phyloP scores from a whole-genome alignment of 257 asterid genomes.

The Solanum paucissectum region DNA sequence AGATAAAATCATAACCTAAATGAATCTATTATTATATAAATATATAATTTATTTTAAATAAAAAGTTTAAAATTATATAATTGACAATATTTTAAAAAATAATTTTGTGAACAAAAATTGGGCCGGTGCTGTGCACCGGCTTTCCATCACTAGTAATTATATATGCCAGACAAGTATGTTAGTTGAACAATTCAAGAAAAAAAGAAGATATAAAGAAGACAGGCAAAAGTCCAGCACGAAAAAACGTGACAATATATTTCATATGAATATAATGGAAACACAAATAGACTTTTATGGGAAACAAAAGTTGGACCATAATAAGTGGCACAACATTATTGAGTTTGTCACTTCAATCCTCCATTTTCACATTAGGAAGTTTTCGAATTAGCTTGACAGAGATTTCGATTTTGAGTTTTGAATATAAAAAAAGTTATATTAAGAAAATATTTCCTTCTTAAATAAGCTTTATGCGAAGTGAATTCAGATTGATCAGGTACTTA shows the following conservation, averaged over 20 bases:
- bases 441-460: background rate
- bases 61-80: too few relatives aligned
- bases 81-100: too few relatives aligned
- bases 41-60: too few relatives aligned
- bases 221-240: background rate
- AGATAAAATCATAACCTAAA: too few relatives aligned
- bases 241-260: background rate
- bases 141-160: background rate
- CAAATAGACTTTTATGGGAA: background rate
- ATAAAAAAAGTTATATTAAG: too few relatives aligned
- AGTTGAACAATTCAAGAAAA: background rate
- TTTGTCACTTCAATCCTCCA: background rate
- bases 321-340: background rate
- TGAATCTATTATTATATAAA: too few relatives aligned
- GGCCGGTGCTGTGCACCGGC: too few relatives aligned
- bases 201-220: background rate
- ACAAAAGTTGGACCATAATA: background rate
- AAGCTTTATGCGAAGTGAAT: too few relatives aligned
- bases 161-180: background rate
- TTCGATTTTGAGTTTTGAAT: too few relatives aligned
- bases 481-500: rapidly evolving
- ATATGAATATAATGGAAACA: background rate
- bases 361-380: background rate
- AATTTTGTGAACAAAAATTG: too few relatives aligned
- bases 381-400: background rate